Conservation (phyloP, 805 yeast species). For the Metschnikowia lunata region DNA sequence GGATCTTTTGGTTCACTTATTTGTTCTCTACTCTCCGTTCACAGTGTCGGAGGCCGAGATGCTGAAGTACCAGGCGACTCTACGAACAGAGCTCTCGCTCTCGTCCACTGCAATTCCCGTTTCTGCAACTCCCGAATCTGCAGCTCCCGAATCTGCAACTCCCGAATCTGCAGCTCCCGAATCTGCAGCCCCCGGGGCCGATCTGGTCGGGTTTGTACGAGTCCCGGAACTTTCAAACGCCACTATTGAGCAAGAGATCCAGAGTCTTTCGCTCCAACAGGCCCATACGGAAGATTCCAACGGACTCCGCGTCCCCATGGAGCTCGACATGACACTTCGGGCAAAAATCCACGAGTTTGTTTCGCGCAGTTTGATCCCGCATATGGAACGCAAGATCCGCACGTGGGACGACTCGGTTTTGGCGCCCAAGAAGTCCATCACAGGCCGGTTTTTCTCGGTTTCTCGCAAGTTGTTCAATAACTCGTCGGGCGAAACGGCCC, state of each 20-base stretch:
- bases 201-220: background rate
- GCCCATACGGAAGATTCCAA: background rate
- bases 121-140: conserved; percentile 22
- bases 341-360: conserved; percentile 45
- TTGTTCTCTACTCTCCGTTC: conserved; percentile 28
- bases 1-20: conserved; percentile 48
- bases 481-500: conserved; percentile 14
- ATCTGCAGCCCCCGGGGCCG: conserved; percentile 23
- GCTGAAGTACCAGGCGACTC: conserved; percentile 22
- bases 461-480: conserved; percentile 53
- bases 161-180: conserved; percentile 17
- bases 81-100: conserved; percentile 25
- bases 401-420: conserved; percentile 82
- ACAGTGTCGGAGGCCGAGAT: conserved; percentile 30
- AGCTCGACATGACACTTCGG: conserved; percentile 39
- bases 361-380: conserved; percentile 59
- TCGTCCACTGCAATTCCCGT: conserved; percentile 23
- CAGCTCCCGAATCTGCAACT: conserved; percentile 23
- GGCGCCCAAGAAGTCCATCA: conserved; percentile 68
- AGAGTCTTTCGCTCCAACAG: conserved; percentile 30
- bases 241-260: conserved; percentile 49
- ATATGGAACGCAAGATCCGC: conserved; percentile 77
- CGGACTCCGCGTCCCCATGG: conserved; percentile 26
- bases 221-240: conserved; percentile 28
- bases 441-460: conserved; percentile 68